Base-by-base conservation (phyloP, 2,329 filamentous ascomycete species). In the Phialophora chinensis region DNA sequence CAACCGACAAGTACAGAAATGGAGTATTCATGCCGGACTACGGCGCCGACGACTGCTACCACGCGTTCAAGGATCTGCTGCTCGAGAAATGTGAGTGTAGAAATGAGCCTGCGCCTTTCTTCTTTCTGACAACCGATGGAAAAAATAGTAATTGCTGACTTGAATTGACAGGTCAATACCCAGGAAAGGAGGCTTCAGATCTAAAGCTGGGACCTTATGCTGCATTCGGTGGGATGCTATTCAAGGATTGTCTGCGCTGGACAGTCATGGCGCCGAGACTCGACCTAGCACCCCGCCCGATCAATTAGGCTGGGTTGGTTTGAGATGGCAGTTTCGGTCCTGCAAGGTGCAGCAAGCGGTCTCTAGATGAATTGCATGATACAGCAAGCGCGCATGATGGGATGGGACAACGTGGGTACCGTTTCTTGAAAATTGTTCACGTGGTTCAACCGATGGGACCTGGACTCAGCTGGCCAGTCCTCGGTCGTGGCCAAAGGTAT, bases 231-330 rank as follows among this genome's bases (percentile, higher is more conserved):
- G 63, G 63, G 6, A 54, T 66, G 44, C 57, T 31, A 5, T 66
- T 53, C 53, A n/a, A 33, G 23, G 54, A 58, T 14, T 66, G 63
- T 33, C 47, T 66, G 53, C 58, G 59, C 10, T 66, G 59, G 59
- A 62, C 53, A 0, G 3, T 62, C 25, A 57, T 62, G 6, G 58
- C 63, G 31, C 31, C 52, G 14, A 49, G 52, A 12, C 23, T 14
- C 12, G 60, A 56, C 29, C 31, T 53, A 8, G 38, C 14, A 7
- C 38, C 38, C 2, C 5, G 3, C 14, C 6, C 35, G 5, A 2
- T 17, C 14, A 2, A 44, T 20, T 44, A 44, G 38, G 6, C 2
- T 8, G 38, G 38, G 6, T 27, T 8, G 5, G 38, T 44, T 44
- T 20, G 38, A 44, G 38, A 44, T 7, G 7, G 38, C 0, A 44